Evolutionary conservation across 257 asterid genomes (phyloP), one percentile per base, ranked within the genome.

Genomic region (Plantago elongata): DNA sequence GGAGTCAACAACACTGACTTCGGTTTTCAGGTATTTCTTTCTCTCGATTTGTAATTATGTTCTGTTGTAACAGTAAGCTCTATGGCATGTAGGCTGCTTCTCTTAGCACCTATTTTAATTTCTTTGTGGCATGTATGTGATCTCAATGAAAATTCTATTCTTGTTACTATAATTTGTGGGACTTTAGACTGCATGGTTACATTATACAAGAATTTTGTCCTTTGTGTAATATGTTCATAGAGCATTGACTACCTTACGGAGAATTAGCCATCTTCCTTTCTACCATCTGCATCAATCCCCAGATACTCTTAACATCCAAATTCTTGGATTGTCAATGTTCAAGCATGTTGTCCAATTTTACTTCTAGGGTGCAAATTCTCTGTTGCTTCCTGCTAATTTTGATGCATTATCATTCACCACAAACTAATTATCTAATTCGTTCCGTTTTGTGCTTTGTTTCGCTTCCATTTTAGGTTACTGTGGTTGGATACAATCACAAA

Each of bases 401-500:
- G 16, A 7, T 52, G 44, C 47, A 47, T 42, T 18, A 4, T 38
- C 16, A 14, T 13, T 61, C 48, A 37, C 51, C 60, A 10, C 0
- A 38, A 45, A 52, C 40, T 67, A 18, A 42, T 70, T 48, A 37
- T 48, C 66, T 54, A 56, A 65, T 65, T 48, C 40, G 50, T 47
- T 69, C 50, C 38, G 45, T 40, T 61, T 42, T 51, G 37, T 60
- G 12, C 52, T 49, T 64, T 54, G 52, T 65, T 68, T 48, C 60
- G 52, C 63, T 68, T 48, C 60, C 69, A 38, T 71, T 76, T 30
- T 69, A 93, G 99, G 87, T 93, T 74, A 89, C 94, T 55, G 78
- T 87, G 54, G 77, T 85, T 58, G 99, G 99, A 65, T 93, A 89
- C 75, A 87, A 81, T 69, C 83, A 93, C 84, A 93, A 93, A 77